A percentile compares a stretch with the other conserved stretches of the same genome.
These are phyloP conservation scores for Dendrobium huoshanense DNA, from an alignment of 106 monocot genomes.

Conservation along the genomic window DNA sequence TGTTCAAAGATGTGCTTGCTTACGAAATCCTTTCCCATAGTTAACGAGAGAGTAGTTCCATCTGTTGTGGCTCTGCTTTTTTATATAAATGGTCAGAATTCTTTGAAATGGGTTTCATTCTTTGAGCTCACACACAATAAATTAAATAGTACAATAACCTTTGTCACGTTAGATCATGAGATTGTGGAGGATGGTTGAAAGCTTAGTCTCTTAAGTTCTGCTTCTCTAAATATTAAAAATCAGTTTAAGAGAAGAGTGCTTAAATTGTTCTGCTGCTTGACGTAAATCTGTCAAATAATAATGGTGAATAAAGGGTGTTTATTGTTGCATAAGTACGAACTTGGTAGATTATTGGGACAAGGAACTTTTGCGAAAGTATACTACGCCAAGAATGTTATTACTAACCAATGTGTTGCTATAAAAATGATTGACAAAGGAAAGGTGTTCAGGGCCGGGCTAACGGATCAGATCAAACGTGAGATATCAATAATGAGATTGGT, in stretches of 20 bases:
- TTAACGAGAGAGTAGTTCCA: constrained; percentile 8
- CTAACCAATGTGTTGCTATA: constrained; percentile 41
- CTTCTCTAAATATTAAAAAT: no score
- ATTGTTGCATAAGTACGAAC: constrained; percentile 49
- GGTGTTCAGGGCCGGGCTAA: constrained; percentile 29
- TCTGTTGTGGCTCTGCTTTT: constrained; percentile 1
- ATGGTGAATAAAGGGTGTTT: constrained; percentile 3
- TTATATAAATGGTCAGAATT: constrained; percentile 6
- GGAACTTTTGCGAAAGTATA: constrained; percentile 70
- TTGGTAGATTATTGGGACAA: constrained; percentile 58
- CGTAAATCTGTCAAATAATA: no score
- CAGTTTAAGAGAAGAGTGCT: not conserved
- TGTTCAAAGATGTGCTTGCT: constrained; percentile 51
- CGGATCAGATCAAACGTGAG: constrained; percentile 38
- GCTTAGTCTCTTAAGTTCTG: not conserved
- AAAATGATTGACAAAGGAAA: constrained; percentile 67
- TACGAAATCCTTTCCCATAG: not conserved
- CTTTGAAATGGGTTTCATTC: not conserved
- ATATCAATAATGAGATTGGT: constrained; percentile 36
- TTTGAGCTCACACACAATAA: not conserved
- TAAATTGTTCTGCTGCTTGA: not conserved
- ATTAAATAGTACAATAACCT: constrained; percentile 1
- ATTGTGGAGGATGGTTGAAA: constrained; percentile 27
- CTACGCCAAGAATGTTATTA: constrained; percentile 41
- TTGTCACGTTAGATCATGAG: constrained; percentile 1